These are phyloP conservation scores for Starmera amethionina DNA, from an alignment of 805 yeast species.

Conservation along the genomic window DNA sequence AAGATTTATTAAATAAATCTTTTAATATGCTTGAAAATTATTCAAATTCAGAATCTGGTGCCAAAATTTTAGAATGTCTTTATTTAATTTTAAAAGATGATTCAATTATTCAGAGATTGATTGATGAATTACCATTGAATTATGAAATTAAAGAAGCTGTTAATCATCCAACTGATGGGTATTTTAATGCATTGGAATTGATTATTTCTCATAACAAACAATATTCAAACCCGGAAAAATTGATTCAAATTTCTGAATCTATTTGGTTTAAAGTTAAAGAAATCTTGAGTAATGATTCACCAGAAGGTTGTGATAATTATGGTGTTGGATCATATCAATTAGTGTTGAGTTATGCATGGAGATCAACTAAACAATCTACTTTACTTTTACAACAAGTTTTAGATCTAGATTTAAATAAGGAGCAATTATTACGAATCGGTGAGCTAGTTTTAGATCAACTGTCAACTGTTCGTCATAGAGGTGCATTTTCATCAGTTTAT, in stretches of 20 bases:
- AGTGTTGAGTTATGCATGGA: slow-evolving; percentile 67
- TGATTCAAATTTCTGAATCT: slow-evolving; percentile 12
- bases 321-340: slow-evolving; percentile 33
- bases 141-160: slow-evolving; percentile 34
- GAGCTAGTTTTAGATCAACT: slow-evolving; percentile 55
- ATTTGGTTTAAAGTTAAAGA: slow-evolving; percentile 28
- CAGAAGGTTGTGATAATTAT: slow-evolving; percentile 49
- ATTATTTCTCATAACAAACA: slow-evolving; percentile 25
- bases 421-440: slow-evolving; percentile 29
- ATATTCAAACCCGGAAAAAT: slow-evolving; percentile 1
- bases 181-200: slow-evolving; percentile 46
- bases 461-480: slow-evolving; percentile 72
- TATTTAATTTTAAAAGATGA: slow-evolving; percentile 28
- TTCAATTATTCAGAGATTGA: slow-evolving; percentile 22
- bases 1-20: slow-evolving; percentile 15
- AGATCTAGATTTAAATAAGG: slow-evolving; percentile 13
- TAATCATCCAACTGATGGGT: slow-evolving; percentile 56
- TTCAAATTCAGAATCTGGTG: slow-evolving; percentile 73
- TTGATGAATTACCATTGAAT: slow-evolving; percentile 24
- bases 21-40: slow-evolving; percentile 31
- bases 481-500: slow-evolving; percentile 83
- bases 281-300: slow-evolving; percentile 57
- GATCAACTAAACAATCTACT: slow-evolving; percentile 72
- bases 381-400: slow-evolving; percentile 39
- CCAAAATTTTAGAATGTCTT: slow-evolving; percentile 46